Conservation (phyloP, 805 yeast genomes). For the Candida wancherniae region DNA sequence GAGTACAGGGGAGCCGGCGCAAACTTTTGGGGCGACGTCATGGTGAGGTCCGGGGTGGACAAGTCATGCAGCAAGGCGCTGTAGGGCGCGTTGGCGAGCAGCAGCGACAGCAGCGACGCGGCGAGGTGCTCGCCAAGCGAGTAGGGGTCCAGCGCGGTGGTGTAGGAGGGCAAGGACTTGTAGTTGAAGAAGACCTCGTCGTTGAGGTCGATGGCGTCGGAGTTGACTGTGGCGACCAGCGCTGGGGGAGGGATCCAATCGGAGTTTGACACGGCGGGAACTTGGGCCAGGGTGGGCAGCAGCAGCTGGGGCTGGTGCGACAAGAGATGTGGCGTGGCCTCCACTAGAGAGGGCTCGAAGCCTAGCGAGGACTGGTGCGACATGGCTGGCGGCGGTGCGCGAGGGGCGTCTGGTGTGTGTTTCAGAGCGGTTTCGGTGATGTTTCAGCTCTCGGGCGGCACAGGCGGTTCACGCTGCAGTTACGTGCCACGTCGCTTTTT, state of each 20-base stretch:
- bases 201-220: slow-evolving; percentile 20
- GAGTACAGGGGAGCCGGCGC: slow-evolving; percentile 10
- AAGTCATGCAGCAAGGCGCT: slow-evolving; percentile 5
- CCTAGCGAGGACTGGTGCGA: slow-evolving; percentile 6
- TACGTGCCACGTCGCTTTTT: too few species aligned
- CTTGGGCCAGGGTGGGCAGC: slow-evolving; percentile 1
- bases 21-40: slow-evolving; percentile 10
- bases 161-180: slow-evolving; percentile 4
- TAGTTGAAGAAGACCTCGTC: slow-evolving; percentile 24
- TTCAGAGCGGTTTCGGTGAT: too few species aligned
- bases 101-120: slow-evolving; percentile 12
- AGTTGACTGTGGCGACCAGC: slow-evolving; percentile 12
- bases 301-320: neutral
- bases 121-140: slow-evolving; percentile 2
- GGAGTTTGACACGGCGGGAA: neutral
- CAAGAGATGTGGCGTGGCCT: slow-evolving; percentile 1
- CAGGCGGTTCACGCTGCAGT: too few species aligned
- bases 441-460: too few species aligned
- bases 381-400: slow-evolving; percentile 4
- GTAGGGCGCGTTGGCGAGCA: slow-evolving; percentile 7
- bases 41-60: slow-evolving; percentile 7
- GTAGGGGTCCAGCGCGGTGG: slow-evolving; percentile 4
- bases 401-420: too few species aligned
- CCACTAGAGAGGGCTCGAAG: slow-evolving; percentile 6
- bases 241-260: slow-evolving; percentile 18